Conservation (phyloP, 148 eudicot species). For the Fagopyrum homotropicum region DNA sequence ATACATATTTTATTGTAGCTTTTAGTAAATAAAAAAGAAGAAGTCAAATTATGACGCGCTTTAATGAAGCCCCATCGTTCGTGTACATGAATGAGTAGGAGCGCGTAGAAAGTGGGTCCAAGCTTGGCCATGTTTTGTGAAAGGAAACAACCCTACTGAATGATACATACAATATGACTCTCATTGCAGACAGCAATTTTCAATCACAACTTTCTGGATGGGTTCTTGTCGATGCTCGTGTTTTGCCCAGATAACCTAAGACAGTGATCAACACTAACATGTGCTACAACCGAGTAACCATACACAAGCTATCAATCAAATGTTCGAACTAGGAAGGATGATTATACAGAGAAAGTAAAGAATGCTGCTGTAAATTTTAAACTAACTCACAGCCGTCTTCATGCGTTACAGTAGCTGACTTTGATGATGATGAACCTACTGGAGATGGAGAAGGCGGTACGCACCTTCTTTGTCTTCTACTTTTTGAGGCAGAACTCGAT, state of each 20-base stretch:
- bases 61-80: too few species aligned
- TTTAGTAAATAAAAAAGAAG: too few species aligned
- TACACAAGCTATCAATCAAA: background rate
- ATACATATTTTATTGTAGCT: too few species aligned
- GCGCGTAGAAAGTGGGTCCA: background rate
- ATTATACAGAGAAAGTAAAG: background rate
- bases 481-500: slow-evolving; percentile 28
- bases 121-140: background rate
- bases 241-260: background rate
- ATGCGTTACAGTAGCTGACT: background rate
- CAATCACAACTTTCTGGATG: background rate
- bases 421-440: slow-evolving; percentile 6
- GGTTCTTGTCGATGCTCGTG: background rate
- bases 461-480: slow-evolving; percentile 36
- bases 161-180: background rate
- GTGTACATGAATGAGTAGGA: too few species aligned
- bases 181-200: background rate
- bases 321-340: background rate
- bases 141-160: background rate
- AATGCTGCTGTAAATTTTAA: background rate
- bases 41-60: too few species aligned
- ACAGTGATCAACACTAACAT: background rate
- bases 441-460: slow-evolving; percentile 28
- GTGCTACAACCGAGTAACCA: background rate
- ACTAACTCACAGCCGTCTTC: background rate